Base-by-base conservation (phyloP, 1,284 basidiomycete genomes). In the Ceratobasidium theobromae region DNA sequence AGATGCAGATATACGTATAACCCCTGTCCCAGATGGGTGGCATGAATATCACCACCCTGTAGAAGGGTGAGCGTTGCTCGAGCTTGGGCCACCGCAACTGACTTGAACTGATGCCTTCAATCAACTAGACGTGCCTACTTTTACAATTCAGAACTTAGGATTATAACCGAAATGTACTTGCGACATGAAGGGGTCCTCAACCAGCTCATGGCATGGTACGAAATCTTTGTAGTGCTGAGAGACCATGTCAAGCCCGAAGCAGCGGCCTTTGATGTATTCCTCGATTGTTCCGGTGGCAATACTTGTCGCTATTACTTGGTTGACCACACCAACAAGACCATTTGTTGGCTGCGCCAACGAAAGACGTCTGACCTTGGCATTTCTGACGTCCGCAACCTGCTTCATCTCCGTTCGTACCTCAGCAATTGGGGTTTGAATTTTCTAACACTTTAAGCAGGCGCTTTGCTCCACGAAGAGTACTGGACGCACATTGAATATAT, bases 401-500 rank as follows among this genome's bases (percentile, higher is more conserved):
- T 65, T 2, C 40, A 46, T 21, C 64, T 65, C 14, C 64, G 64
- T 65, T n/a, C 21, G 40, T 43, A 5, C 14, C 4, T 43, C 21
- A 6, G 16, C 16, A 48, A 28, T 35, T 38, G 23, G 4, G 12
- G 6, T n/a, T n/a, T 11, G 21, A 14, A 25, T 6, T 48, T 6
- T 33, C 12, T 16, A 51, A 30, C 23, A 18, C 27, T 16, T 21
- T 28, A 30, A 41, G 3, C n/a, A 69, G 68, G 65, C 18, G 67
- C 68, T 21, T 12, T 65, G 1, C 40, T 69, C 3, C 65, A 55
- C 12, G 66, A 67, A 4, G 68, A 69, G 18, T 69, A 69, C 23
- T 69, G 68, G 68, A 65, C 54, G 0, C 68, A 69, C 25, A 40
- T 65, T 4, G 68, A 69, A 14, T 67, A 67, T 43, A 65, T 65